phyloP scores from a whole-genome alignment of 371 early-diverging fungal species.

The Entomophthora muscae region DNA sequence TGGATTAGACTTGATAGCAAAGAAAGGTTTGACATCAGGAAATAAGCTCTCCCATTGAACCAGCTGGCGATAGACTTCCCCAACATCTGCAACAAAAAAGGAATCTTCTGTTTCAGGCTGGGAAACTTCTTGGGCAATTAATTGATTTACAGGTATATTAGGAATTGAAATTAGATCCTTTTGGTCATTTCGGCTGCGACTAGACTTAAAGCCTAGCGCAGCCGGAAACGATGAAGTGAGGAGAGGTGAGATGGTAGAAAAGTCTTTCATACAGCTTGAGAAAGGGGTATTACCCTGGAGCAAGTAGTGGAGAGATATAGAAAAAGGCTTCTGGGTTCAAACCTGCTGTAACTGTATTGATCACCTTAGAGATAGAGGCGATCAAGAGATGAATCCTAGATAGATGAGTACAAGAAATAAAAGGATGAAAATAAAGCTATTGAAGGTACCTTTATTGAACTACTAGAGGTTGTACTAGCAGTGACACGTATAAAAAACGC shows the following conservation, averaged over 20 bases:
- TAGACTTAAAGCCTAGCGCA: neutral
- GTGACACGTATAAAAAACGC: too few species aligned
- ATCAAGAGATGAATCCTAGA: neutral
- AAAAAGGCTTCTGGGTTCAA: constrained; percentile 1
- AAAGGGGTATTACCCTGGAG: neutral
- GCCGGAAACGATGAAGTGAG: neutral
- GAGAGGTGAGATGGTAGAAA: neutral
- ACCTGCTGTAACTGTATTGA: neutral
- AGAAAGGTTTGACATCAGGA: constrained; percentile 88
- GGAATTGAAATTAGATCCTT: neutral
- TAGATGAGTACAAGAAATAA: too few species aligned
- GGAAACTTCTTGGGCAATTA: neutral
- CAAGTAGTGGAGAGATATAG: neutral
- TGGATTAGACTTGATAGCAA: constrained; percentile 90
- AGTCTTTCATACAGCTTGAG: neutral
- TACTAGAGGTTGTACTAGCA: too few species aligned
- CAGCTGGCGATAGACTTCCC: constrained; percentile 74
- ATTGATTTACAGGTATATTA: neutral
- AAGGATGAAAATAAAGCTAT: too few species aligned
- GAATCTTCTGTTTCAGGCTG: constrained; percentile 46
- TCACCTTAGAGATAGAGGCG: neutral
- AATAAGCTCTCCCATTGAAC: constrained; percentile 58
- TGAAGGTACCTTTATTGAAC: too few species aligned
- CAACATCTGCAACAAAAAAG: constrained; percentile 85
- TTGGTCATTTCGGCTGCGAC: neutral